These are phyloP conservation scores for Cercospora brassicicola DNA, from an alignment of 2,329 filamentous ascomycete species.

Conservation along the genomic window DNA sequence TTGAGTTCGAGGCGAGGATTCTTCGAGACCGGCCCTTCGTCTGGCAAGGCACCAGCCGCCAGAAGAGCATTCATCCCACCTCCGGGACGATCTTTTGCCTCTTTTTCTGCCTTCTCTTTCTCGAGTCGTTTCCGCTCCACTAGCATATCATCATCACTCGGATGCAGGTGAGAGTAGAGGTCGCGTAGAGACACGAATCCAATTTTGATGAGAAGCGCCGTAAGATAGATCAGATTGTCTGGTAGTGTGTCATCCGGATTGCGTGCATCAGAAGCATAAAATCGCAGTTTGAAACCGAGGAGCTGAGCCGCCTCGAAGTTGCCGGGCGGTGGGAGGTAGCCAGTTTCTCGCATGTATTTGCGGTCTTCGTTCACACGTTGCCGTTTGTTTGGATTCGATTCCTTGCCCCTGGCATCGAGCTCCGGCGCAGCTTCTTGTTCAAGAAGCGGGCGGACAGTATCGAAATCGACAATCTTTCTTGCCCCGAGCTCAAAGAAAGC, in stretches of 20 bases:
- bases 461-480: slow-evolving; percentile 62
- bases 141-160: slow-evolving; percentile 80
- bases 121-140: slow-evolving; percentile 66
- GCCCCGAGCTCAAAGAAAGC: slow-evolving; percentile 90
- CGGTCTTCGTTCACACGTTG: slow-evolving; percentile 59
- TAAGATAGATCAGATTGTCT: slow-evolving; percentile 88
- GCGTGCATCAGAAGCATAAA: slow-evolving; percentile 81
- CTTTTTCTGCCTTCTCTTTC: slow-evolving; percentile 76
- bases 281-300: slow-evolving; percentile 93
- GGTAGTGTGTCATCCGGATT: slow-evolving; percentile 76
- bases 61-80: slow-evolving; percentile 77
- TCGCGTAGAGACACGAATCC: slow-evolving; percentile 93
- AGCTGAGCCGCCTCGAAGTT: slow-evolving; percentile 92
- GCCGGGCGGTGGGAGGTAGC: slow-evolving; percentile 77
- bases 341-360: slow-evolving; percentile 78
- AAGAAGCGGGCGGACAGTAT: slow-evolving; percentile 42
- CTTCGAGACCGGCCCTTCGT: slow-evolving; percentile 65
- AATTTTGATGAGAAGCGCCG: slow-evolving; percentile 90
- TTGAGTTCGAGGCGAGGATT: slow-evolving; percentile 50
- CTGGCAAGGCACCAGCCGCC: slow-evolving; percentile 80
- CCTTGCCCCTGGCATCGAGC: slow-evolving; percentile 41
- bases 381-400: slow-evolving; percentile 40
- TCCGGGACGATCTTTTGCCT: slow-evolving; percentile 68
- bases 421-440: slow-evolving; percentile 35
- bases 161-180: slow-evolving; percentile 88